Conservation (phyloP, 805 yeast species). For the Sugiyamaella floridensis region DNA sequence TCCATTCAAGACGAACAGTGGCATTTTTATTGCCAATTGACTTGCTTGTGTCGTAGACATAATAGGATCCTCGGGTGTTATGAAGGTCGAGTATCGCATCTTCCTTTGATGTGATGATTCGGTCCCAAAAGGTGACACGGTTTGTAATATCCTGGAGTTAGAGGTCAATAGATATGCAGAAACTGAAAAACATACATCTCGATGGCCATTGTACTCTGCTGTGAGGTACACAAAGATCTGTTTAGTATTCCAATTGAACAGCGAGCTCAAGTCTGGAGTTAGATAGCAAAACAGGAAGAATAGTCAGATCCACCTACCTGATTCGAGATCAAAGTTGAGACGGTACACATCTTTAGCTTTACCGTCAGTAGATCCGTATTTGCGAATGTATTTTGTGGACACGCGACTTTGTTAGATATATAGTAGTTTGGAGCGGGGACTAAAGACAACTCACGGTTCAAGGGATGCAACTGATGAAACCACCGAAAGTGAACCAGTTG, state of each 20-base stretch:
- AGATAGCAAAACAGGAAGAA: not conserved
- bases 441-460: conserved; percentile 9
- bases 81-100: conserved; percentile 51
- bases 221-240: conserved; percentile 89
- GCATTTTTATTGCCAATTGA: conserved; percentile 52
- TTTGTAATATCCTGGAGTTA: conserved; percentile 36
- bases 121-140: conserved; percentile 87
- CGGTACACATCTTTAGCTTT: conserved; percentile 71
- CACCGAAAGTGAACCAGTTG: conserved; percentile 22
- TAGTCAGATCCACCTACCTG: conserved; percentile 17
- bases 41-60: conserved; percentile 78
- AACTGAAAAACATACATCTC: conserved; percentile 21
- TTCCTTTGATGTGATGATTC: conserved; percentile 53
- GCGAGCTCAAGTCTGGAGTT: conserved; percentile 55
- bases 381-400: conserved; percentile 43
- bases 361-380: conserved; percentile 60
- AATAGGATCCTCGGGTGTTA: conserved; percentile 62
- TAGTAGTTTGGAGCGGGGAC: conserved; percentile 1
- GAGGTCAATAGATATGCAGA: conserved; percentile 27
- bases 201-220: conserved; percentile 64
- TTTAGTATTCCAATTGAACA: conserved; percentile 95
- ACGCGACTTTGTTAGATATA: conserved; percentile 6
- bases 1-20: conserved; percentile 71
- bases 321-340: conserved; percentile 61
- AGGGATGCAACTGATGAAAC: conserved; percentile 16